Conservation (phyloP, 1,284 basidiomycete species). For the Limonomyces culmigenus region DNA sequence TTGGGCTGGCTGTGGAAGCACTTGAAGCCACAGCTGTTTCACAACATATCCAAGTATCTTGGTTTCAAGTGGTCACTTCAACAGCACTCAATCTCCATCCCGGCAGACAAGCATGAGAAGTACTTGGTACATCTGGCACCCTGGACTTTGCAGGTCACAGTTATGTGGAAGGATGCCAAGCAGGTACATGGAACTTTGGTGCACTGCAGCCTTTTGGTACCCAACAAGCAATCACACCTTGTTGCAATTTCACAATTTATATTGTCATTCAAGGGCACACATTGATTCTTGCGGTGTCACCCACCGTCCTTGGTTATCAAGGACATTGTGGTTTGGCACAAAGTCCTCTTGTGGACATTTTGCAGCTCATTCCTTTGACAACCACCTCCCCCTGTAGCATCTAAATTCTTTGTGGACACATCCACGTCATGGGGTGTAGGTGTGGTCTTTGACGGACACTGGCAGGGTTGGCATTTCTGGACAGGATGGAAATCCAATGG, state of each 20-base stretch:
- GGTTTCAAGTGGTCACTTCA: constrained; percentile 21
- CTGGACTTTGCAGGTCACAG: constrained; percentile 8
- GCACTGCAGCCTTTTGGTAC: constrained; percentile 15
- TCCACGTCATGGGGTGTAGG: constrained; percentile 22
- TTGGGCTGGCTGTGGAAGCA: constrained; percentile 18
- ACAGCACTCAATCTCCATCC: constrained; percentile 12
- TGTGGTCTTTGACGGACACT: constrained; percentile 13
- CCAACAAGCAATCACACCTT: constrained; percentile 16
- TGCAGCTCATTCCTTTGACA: constrained; percentile 12
- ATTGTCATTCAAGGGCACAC: constrained; percentile 5
- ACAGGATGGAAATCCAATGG: constrained; percentile 8
- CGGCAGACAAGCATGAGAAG: constrained; percentile 12
- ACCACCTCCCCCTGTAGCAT: constrained; percentile 8
- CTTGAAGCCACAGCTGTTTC: constrained; percentile 12
- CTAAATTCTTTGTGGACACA: constrained; percentile 21
- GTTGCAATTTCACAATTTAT: constrained; percentile 11
- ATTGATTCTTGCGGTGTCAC: constrained; percentile 5
- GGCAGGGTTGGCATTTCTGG: constrained; percentile 17
- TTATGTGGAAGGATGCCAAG: constrained; percentile 12
- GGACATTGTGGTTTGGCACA: constrained; percentile 11
- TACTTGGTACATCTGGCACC: constrained; percentile 5
- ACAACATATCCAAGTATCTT: constrained; percentile 14
- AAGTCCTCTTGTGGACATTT: constrained; percentile 6
- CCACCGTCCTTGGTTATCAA: constrained; percentile 4
- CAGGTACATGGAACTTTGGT: constrained; percentile 20